A percentile compares a stretch with the other conserved stretches of the same genome.
These are phyloP conservation scores for Paratinospora sagittata DNA, from an alignment of 164 flowering plant species.

Conservation along the genomic window DNA sequence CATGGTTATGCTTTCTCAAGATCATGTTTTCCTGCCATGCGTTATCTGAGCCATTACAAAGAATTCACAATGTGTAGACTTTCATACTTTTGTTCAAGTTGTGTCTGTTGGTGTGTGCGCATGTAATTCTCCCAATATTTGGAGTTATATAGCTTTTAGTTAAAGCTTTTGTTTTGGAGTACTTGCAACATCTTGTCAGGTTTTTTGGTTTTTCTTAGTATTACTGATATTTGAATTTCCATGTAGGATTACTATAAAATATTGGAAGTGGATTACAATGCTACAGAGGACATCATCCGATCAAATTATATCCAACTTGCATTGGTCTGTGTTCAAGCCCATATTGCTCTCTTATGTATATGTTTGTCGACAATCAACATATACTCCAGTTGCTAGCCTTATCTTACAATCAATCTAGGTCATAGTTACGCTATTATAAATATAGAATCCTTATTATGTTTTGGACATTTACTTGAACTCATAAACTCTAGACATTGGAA, in stretches of 20 bases:
- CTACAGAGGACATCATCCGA: slow-evolving; percentile 79
- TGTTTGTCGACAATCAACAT: neutral
- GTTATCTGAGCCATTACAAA: too few species aligned
- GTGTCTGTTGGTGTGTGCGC: too few species aligned
- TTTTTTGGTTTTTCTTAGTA: neutral
- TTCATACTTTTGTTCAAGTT: too few species aligned
- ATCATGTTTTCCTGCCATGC: too few species aligned
- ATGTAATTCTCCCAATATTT: too few species aligned
- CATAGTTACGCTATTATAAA: neutral
- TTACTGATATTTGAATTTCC: neutral
- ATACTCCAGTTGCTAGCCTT: neutral
- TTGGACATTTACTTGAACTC: neutral
- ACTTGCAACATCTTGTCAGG: neutral
- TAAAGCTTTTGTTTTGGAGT: too few species aligned
- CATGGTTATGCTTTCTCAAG: too few species aligned
- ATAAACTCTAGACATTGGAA: neutral
- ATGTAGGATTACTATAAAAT: slow-evolving; percentile 72
- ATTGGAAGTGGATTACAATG: slow-evolving; percentile 75
- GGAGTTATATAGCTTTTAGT: too few species aligned
- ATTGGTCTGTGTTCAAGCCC: slow-evolving; percentile 46
- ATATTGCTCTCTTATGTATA: slow-evolving; percentile 1
- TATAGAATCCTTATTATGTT: neutral
- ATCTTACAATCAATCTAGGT: neutral
- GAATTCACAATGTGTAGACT: too few species aligned
- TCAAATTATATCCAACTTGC: slow-evolving; percentile 89